Evolutionary conservation across 139 green algal genomes (phyloP).

Genomic region (Trebouxia sp.): DNA sequence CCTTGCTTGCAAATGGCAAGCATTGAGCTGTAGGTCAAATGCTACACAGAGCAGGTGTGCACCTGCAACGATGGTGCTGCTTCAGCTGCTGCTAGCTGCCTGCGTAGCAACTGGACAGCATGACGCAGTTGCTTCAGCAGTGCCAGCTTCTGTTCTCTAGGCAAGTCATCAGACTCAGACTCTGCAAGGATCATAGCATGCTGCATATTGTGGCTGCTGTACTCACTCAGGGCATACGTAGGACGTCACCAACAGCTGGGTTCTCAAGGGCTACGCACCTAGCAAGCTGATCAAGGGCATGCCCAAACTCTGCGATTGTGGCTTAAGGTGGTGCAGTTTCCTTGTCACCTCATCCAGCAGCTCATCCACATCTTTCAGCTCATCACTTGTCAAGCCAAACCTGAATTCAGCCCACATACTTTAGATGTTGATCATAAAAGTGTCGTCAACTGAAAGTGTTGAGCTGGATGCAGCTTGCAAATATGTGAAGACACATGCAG

Average conservation of each 20-base stretch:
- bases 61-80: background rate
- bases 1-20: too few relatives aligned
- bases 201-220: background rate
- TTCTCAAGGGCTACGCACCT: too few relatives aligned
- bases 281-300: conserved; percentile 28
- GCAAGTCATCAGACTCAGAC: conserved; percentile 41
- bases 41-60: too few relatives aligned
- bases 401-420: conserved; percentile 75
- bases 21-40: too few relatives aligned
- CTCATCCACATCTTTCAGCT: conserved; percentile 49
- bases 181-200: conserved; percentile 37
- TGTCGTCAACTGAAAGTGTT: too few relatives aligned
- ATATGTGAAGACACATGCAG: too few relatives aligned
- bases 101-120: conserved; percentile 39
- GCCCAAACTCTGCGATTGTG: background rate
- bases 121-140: conserved; percentile 61
- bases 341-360: conserved; percentile 28
- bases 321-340: conserved; percentile 16
- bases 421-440: too few relatives aligned
- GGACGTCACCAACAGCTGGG: too few relatives aligned
- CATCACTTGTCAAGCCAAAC: conserved; percentile 52
- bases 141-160: conserved; percentile 46
- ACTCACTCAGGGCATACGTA: too few relatives aligned
- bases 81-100: conserved; percentile 8
- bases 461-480: too few relatives aligned